These are phyloP conservation scores for Metschnikowia vanudenii DNA, from an alignment of 805 yeast genomes.

Conservation along the genomic window DNA sequence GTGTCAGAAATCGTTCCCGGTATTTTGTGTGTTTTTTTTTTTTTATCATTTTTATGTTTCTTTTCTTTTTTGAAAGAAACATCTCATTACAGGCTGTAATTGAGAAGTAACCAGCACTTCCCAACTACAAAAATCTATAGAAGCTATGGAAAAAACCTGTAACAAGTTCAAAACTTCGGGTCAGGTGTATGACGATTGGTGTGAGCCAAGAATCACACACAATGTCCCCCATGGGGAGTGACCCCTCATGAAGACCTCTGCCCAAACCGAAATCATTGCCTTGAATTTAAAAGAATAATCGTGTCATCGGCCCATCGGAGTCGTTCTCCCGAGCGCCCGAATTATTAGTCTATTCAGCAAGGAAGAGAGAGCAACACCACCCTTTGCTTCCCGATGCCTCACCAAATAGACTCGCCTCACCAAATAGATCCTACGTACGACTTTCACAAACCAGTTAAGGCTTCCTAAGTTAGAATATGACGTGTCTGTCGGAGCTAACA, in stretches of 20 bases:
- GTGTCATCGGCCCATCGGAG: too few relatives aligned
- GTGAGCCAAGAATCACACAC: too few relatives aligned
- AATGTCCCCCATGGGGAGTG: background rate
- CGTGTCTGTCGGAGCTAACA: background rate
- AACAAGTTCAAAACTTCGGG: too few relatives aligned
- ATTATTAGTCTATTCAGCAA: background rate
- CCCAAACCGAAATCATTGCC: background rate
- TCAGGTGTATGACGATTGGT: too few relatives aligned
- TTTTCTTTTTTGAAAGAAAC: background rate
- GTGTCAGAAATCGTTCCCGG: too few relatives aligned
- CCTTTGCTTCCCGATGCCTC: background rate
- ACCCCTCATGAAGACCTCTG: background rate
- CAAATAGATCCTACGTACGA: background rate
- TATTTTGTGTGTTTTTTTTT: too few relatives aligned
- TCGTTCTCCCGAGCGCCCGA: background rate
- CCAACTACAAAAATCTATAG: too few relatives aligned
- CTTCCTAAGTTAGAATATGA: background rate
- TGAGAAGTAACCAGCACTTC: background rate
- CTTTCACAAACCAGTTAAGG: background rate
- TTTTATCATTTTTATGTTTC: too few relatives aligned
- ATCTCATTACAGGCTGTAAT: too few relatives aligned
- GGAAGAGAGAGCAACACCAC: background rate
- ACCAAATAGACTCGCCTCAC: slow-evolving; percentile 1
- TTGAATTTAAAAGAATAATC: background rate
- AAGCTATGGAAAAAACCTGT: too few relatives aligned